Percentiles rank a stretch among this genome's conserved stretches.
phyloP scores from a whole-genome alignment of 2,329 filamentous ascomycete genomes.

The Fusarium sp. region DNA sequence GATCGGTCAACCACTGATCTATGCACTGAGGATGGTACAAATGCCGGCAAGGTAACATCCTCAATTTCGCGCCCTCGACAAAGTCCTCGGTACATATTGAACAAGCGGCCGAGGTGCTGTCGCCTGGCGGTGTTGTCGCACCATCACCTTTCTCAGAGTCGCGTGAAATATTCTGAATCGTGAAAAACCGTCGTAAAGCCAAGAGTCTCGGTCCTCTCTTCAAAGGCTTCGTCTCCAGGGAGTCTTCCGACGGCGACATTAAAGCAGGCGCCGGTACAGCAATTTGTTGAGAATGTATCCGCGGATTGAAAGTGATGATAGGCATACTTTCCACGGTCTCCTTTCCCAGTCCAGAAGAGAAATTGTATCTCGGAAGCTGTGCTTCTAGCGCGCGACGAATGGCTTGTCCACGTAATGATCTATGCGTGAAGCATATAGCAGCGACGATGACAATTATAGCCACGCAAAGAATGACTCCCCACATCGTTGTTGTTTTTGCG shows the following conservation, averaged over 20 bases:
- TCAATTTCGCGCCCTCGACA: not conserved
- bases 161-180: not conserved
- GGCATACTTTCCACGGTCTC: constrained; percentile 18
- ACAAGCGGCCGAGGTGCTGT: not conserved
- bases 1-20: constrained; percentile 31
- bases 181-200: not conserved
- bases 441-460: constrained; percentile 1
- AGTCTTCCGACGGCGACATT: not conserved
- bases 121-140: rapidly evolving
- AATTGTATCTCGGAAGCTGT: constrained; percentile 1
- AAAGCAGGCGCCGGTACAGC: not conserved
- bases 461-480: not conserved
- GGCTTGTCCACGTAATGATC: not conserved
- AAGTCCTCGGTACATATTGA: constrained; percentile 33
- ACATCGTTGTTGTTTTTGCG: not conserved
- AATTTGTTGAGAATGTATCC: not conserved
- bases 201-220: rapidly evolving
- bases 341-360: not conserved
- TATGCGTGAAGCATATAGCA: constrained; percentile 8
- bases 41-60: constrained; percentile 23
- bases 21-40: constrained; percentile 37
- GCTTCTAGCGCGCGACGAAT: not conserved
- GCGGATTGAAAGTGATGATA: not conserved
- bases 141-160: rapidly evolving
- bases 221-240: not conserved